These are phyloP conservation scores for Gaultheria prostrata DNA, from an alignment of 148 eudicot species.

Conservation along the genomic window DNA sequence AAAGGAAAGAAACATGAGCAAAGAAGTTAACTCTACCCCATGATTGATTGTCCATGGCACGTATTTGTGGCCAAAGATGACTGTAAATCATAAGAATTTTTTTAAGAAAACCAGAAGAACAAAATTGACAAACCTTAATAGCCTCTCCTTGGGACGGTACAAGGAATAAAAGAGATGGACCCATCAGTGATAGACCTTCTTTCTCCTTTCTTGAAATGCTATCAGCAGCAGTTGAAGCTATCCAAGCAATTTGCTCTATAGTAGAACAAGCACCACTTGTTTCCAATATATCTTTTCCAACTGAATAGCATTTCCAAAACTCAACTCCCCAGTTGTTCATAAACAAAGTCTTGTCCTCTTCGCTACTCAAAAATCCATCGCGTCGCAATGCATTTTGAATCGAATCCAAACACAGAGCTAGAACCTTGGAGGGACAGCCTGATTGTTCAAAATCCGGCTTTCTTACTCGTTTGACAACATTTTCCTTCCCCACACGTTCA, in stretches of 20 bases:
- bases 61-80: not conserved
- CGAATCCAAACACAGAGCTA: conserved; percentile 61
- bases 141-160: conserved; percentile 91
- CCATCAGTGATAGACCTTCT: conserved; percentile 45
- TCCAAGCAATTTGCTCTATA: conserved; percentile 80
- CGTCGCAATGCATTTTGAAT: conserved; percentile 45
- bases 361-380: conserved; percentile 31
- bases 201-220: conserved; percentile 69
- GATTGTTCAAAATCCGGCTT: conserved; percentile 17
- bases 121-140: conserved; percentile 44
- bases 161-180: conserved; percentile 67
- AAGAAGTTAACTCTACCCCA: not conserved
- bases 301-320: conserved; percentile 65
- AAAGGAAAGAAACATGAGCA: conserved; percentile 28
- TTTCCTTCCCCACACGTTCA: conserved; percentile 23
- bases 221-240: conserved; percentile 79
- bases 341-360: conserved; percentile 44
- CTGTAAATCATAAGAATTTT: not conserved
- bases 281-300: conserved; percentile 62
- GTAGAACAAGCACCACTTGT: conserved; percentile 51
- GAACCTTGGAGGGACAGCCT: conserved; percentile 69
- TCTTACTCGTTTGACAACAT: conserved; percentile 25
- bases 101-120: not conserved
- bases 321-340: conserved; percentile 70
- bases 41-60: not conserved